A percentile compares a stretch with the other conserved stretches of the same genome.
Conservation (phyloP, 1,284 basidiomycete genomes). For the Lentinula novae-zelandiae region DNA sequence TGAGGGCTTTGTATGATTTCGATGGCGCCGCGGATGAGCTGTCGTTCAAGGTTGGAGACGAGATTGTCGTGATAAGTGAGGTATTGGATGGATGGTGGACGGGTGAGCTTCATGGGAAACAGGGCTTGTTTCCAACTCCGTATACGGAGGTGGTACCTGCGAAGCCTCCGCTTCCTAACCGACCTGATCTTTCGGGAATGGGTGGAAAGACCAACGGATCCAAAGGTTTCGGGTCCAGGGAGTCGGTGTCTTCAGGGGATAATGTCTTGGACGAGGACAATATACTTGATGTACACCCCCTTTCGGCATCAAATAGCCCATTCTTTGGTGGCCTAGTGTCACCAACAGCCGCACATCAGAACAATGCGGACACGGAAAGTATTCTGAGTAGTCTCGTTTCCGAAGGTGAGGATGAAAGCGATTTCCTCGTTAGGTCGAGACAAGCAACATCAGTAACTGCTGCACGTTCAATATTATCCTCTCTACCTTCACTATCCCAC, state of each 20-base stretch:
- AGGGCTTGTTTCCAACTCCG: slow-evolving; percentile 73
- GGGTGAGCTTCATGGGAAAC: slow-evolving; percentile 65
- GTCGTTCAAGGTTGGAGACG: slow-evolving; percentile 65
- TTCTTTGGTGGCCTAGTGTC: slow-evolving; percentile 35
- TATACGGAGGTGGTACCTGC: slow-evolving; percentile 56
- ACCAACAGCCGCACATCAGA: slow-evolving; percentile 5
- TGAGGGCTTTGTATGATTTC: slow-evolving; percentile 74
- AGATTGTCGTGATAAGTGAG: slow-evolving; percentile 71
- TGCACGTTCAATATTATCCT: slow-evolving; percentile 1
- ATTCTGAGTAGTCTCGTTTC: slow-evolving; percentile 39
- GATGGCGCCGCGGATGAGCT: slow-evolving; percentile 72
- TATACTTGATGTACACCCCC: slow-evolving; percentile 35
- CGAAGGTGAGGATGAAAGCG: slow-evolving; percentile 34
- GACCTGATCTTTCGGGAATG: slow-evolving; percentile 23
- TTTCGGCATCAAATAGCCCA: slow-evolving; percentile 37
- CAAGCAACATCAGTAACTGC: slow-evolving; percentile 3
- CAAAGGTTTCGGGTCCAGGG: not conserved
- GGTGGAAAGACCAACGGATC: slow-evolving; percentile 14
- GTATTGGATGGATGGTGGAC: slow-evolving; percentile 86
- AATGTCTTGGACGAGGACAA: slow-evolving; percentile 31
- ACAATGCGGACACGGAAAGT: slow-evolving; percentile 36
- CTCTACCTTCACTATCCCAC: slow-evolving; percentile 5
- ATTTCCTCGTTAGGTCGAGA: slow-evolving; percentile 18
- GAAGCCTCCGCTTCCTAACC: slow-evolving; percentile 25
- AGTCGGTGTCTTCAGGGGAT: slow-evolving; percentile 16